Evolutionary conservation across 306 rosid species (phyloP).

Genomic region (Gastrolobium bilobum): DNA sequence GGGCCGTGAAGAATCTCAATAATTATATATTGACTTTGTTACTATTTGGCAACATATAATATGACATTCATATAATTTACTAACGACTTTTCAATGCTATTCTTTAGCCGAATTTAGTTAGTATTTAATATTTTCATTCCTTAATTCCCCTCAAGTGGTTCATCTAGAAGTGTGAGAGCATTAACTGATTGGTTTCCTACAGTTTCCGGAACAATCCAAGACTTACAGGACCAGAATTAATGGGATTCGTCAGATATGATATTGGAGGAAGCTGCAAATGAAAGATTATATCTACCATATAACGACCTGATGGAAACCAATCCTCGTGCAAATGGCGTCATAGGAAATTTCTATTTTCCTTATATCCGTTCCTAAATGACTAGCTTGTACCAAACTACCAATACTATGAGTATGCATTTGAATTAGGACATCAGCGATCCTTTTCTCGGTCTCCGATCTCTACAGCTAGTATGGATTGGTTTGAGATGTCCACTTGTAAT

Average conservation of each 20-base stretch:
- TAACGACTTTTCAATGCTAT: neutral
- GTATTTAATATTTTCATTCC: neutral
- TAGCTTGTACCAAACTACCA: constrained; percentile 22
- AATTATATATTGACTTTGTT: neutral
- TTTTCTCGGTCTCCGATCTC: constrained; percentile 9
- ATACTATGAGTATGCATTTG: constrained; percentile 5
- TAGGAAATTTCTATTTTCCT: constrained; percentile 40
- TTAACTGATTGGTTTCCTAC: constrained; percentile 42
- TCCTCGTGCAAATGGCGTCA: neutral
- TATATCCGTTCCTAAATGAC: neutral
- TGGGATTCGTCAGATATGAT: constrained; percentile 94
- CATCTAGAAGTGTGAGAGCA: neutral
- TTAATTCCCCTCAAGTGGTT: neutral
- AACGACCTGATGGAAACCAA: neutral
- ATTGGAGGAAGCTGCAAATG: constrained; percentile 75
- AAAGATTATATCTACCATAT: constrained; percentile 18
- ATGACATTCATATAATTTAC: neutral
- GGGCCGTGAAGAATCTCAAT: neutral
- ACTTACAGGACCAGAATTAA: constrained; percentile 84
- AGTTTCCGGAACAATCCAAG: constrained; percentile 90
- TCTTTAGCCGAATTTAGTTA: constrained; percentile 17
- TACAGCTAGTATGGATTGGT: constrained; percentile 24
- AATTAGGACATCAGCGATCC: constrained; percentile 18
- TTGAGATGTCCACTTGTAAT: constrained; percentile 14
- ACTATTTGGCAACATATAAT: neutral